A percentile compares a stretch with the other conserved stretches of the same genome.
Conservation (phyloP, 2,329 filamentous ascomycete species). For the Leptographium flavum region DNA sequence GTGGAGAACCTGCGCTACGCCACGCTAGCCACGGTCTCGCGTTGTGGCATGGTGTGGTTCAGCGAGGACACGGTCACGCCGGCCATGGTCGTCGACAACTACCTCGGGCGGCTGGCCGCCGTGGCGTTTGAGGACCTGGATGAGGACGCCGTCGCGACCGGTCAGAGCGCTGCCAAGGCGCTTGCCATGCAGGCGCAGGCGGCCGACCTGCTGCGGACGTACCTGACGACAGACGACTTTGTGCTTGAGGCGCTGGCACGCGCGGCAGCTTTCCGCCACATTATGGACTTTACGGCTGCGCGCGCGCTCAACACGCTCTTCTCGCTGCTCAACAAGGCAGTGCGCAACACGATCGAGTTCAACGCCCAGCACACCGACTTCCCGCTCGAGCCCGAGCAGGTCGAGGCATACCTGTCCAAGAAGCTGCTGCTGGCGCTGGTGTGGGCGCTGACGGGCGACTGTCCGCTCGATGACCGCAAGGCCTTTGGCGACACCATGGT, state of each 20-base stretch:
- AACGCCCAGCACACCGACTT: constrained; percentile 92
- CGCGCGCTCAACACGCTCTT: constrained; percentile 87
- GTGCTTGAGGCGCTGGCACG: constrained; percentile 63
- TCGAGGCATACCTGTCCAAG: constrained; percentile 82
- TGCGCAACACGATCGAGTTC: constrained; percentile 86
- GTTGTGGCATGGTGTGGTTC: constrained; percentile 99
- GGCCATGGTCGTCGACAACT: constrained; percentile 84
- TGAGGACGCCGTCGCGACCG: constrained; percentile 64
- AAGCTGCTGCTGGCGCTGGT: constrained; percentile 85
- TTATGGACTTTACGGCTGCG: constrained; percentile 94
- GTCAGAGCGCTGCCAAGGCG: constrained; percentile 63
- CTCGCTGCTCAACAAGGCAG: constrained; percentile 87
- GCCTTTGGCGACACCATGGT: constrained; percentile 75
- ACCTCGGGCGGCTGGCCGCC: constrained; percentile 68
- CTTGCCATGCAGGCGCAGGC: constrained; percentile 66
- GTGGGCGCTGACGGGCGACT: constrained; percentile 94
- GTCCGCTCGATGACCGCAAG: constrained; percentile 76
- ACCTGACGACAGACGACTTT: constrained; percentile 67
- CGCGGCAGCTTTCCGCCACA: constrained; percentile 72
- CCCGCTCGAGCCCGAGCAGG: constrained; percentile 75
- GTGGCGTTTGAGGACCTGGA: constrained; percentile 90
- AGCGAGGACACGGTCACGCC: constrained; percentile 94
- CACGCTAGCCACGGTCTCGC: constrained; percentile 94
- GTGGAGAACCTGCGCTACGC: constrained; percentile 96
- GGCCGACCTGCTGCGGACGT: constrained; percentile 62